Evolutionary conservation across 2,329 filamentous ascomycete species (phyloP), one percentile per base, ranked within the genome.

Genomic region (Thelonectria discophora): DNA sequence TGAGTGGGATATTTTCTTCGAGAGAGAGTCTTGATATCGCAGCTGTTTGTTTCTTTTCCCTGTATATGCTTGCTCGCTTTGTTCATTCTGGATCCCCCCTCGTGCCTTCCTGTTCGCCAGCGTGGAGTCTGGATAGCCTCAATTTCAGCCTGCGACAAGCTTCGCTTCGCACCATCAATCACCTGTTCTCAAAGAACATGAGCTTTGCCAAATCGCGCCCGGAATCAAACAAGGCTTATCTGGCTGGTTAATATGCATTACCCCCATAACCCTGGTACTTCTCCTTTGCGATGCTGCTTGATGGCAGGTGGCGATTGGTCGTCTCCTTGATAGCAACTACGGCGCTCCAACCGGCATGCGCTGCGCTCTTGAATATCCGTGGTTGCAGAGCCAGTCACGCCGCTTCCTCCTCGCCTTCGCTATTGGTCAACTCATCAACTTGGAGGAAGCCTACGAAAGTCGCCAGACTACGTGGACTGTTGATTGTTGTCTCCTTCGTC

Each of bases 1-100:
- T 86, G 67, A 75, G 83, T 77, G 40, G 53, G 15, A 50, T 48
- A 50, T 55, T 37, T 46, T 20, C 49, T 32, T 39, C 9, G 6
- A 37, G 34, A 47, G 42, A 5, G 9, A 18, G 1, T 49, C 11
- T 40, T 13, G 10, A 8, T 56, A 8, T 56, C 30, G 17, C 30
- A 37, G 46, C 21, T 24, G 1, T 13, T 42, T 34, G 6, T 32
- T 12, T 9, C 53, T 20, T 24, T 56, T 42, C 11, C 15, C 17
- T n/a, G 12, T 21, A 18, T 9, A 32, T 21, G 24, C 15, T 39
- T 20, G 39, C 11, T 21, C 8, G 48, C 37, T 17, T 46, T n/a
- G 32, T 49, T n/a, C 13, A 13, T 32, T 9, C 11, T 30, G 13
- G 32, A n/a, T 20, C 47, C 34, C 21, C 32, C 21, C 12, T 21